A percentile compares a stretch with the other conserved stretches of the same genome.
Conservation (phyloP, 2,329 filamentous ascomycete species). For the Verticillium longisporum region DNA sequence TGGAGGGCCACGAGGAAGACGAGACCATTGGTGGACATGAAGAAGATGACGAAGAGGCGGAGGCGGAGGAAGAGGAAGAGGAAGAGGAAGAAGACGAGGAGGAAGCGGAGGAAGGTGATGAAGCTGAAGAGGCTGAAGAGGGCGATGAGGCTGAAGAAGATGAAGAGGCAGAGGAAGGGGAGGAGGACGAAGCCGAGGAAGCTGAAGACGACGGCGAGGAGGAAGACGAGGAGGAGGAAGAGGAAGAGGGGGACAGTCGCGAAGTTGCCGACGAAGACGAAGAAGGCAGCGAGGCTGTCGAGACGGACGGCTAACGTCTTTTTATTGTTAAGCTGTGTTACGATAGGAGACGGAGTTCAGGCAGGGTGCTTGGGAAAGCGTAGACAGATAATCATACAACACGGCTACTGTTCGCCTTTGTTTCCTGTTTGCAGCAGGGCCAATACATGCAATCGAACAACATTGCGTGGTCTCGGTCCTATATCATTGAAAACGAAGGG, state of each 20-base stretch:
- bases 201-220: background rate
- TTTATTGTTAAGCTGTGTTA: no score
- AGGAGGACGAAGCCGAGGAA: background rate
- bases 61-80: background rate
- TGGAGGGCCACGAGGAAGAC: constrained; percentile 1
- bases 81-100: background rate
- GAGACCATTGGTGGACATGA: background rate
- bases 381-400: no score
- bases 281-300: constrained; percentile 11
- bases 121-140: background rate
- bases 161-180: background rate
- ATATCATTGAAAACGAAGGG: no score
- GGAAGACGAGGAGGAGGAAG: constrained; percentile 7
- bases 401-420: no score
- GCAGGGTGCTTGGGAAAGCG: no score
- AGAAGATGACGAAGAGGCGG: constrained; percentile 2
- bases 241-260: background rate
- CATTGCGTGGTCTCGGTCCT: no score
- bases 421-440: no score
- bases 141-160: constrained; percentile 3
- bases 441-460: no score
- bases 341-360: no score
- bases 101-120: background rate
- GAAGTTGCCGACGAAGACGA: background rate
- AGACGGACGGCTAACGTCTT: background rate